A percentile compares a stretch with the other conserved stretches of the same genome.
phyloP scores from a whole-genome alignment of 164 flowering plant genomes.

The Macadamia tetraphylla region DNA sequence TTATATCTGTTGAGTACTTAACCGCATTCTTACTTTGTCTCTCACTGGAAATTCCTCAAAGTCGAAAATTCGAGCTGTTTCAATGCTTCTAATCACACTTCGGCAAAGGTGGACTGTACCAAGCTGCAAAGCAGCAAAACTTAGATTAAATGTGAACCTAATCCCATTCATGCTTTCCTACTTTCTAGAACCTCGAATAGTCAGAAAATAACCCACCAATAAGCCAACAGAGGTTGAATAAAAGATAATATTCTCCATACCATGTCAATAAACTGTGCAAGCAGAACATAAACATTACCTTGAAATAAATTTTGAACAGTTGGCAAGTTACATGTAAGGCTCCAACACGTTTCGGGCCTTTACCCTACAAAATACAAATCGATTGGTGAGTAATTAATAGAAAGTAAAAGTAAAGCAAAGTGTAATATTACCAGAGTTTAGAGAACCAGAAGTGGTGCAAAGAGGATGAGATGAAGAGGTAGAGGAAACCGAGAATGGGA shows the following conservation, averaged over 20 bases:
- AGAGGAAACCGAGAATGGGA: too few species aligned
- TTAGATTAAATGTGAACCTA: background rate
- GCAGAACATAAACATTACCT: slow-evolving; percentile 35
- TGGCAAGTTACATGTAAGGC: slow-evolving; percentile 97
- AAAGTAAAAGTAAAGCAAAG: background rate
- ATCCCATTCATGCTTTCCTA: background rate
- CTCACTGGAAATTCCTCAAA: slow-evolving; percentile 94
- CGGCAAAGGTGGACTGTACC: slow-evolving; percentile 96
- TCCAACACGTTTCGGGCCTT: slow-evolving; percentile 97
- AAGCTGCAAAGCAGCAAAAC: slow-evolving; percentile 45
- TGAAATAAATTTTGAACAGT: slow-evolving; percentile 89
- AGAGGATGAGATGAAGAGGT: too few species aligned
- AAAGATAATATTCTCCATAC: background rate
- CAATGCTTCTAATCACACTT: slow-evolving; percentile 97
- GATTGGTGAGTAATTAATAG: background rate
- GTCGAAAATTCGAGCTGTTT: slow-evolving; percentile 93
- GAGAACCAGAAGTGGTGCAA: too few species aligned
- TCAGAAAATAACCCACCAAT: background rate
- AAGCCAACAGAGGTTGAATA: background rate
- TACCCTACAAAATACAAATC: slow-evolving; percentile 48
- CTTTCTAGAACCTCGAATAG: background rate
- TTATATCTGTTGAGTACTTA: background rate
- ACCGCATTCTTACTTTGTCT: slow-evolving; percentile 59
- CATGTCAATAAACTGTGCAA: background rate
- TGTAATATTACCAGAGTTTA: too few species aligned